phyloP scores from a whole-genome alignment of 2,329 filamentous ascomycete species.

The Clarireedia paspali region DNA sequence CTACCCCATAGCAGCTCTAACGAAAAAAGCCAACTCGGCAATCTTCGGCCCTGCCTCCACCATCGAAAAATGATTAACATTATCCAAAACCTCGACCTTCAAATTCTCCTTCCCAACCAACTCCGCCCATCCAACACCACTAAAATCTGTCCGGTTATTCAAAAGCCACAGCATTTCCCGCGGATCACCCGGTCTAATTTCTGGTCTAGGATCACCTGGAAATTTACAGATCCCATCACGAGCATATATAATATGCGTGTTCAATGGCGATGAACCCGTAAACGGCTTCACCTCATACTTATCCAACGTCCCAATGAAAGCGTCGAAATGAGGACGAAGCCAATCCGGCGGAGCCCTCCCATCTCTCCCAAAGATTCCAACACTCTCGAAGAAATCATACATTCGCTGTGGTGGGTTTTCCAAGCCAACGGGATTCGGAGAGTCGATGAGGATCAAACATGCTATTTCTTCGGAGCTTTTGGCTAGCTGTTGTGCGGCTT shows the following conservation, averaged over 20 bases:
- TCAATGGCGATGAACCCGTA: constrained; percentile 47
- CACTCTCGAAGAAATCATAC: constrained; percentile 57
- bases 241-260: constrained; percentile 60
- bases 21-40: not conserved
- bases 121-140: constrained; percentile 54
- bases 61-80: not conserved
- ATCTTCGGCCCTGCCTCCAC: not conserved
- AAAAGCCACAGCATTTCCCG: constrained; percentile 56
- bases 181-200: constrained; percentile 48
- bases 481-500: not conserved
- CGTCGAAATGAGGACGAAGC: constrained; percentile 64
- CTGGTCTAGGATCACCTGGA: constrained; percentile 54
- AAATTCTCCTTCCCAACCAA: not conserved
- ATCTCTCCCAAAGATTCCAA: constrained; percentile 54
- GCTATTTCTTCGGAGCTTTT: constrained; percentile 43
- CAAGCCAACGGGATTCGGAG: constrained; percentile 56
- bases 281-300: constrained; percentile 60
- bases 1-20: not conserved
- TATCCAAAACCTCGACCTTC: not conserved
- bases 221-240: constrained; percentile 62
- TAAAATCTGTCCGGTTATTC: constrained; percentile 64
- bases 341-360: constrained; percentile 52
- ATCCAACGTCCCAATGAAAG: constrained; percentile 58
- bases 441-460: constrained; percentile 54
- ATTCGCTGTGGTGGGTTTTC: constrained; percentile 49